Evolutionary conservation across 768 basidiomycete species (phyloP), one percentile per base, ranked within the genome.

Genomic region (Peribolospora baueri): DNA sequence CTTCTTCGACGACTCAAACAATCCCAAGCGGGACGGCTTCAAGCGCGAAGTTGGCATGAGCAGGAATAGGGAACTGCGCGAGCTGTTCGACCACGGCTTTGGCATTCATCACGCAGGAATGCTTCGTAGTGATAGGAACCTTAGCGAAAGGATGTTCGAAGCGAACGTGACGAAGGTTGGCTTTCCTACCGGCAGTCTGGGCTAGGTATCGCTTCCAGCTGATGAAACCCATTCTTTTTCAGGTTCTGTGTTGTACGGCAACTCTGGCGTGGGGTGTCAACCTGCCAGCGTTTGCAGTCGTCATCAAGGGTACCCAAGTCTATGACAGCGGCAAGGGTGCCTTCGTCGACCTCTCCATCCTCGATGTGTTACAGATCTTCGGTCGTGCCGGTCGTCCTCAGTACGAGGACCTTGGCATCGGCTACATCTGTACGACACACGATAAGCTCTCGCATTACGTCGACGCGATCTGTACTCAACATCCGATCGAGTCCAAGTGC

Each of bases 201-300:
- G 40, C n/a, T 41, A 52, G 43, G 9, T 5, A 43, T 8, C 25
- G 39, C 10, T 52, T 4, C 3, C 1, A 0, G 45, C 50, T 57
- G 36, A 52, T n/a, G 25, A 36, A 25, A 54, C 43, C 14, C 7
- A 60, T n/a, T 10, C 9, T 37, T 49, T n/a, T 38, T 36, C 61
- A 93, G 90, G 90, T 98, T 52, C 72, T 98, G 13, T 93, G 86
- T 67, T 98, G 93, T 71, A 98, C 93, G 2, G 86, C 93, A 5
- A 98, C 93, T 3, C 73, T 98, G 47, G 93, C 93, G 4, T 98
- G 93, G 93, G 93, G 93, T 69, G 93, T 98, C 61, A 98, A 98
- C 67, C 71, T 98, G 59, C 93, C 93, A 42, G 93, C 93, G 13
- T 91, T 97, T 68, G 93, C 93, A 55, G 86, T 54, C 54, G 50